Percentiles rank a stretch among this genome's conserved stretches.
phyloP scores from a whole-genome alignment of 192 early-diverging fungal species.

The Mortierella claussenii region DNA sequence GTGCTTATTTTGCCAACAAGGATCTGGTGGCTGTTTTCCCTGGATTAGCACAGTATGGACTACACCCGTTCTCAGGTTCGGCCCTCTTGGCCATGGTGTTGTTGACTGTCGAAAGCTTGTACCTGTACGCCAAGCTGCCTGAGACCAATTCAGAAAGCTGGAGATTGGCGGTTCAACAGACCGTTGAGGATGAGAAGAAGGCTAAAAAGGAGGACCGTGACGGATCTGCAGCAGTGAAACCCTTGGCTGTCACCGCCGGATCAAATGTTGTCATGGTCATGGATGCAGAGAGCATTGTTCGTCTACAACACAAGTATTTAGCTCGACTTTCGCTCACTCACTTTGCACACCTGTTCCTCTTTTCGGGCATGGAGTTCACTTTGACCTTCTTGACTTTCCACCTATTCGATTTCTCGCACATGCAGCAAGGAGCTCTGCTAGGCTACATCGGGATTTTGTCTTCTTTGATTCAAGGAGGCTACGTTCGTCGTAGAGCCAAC shows the following conservation, averaged over 20 bases:
- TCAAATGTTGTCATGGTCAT: not conserved
- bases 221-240: not conserved
- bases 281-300: conserved; percentile 19
- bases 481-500: conserved; percentile 82
- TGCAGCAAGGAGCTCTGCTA: conserved; percentile 88
- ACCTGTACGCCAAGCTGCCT: conserved; percentile 78
- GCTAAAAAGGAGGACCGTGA: conserved; percentile 3
- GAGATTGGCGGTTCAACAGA: conserved; percentile 27
- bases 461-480: conserved; percentile 92
- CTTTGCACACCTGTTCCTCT: conserved; percentile 90
- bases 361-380: conserved; percentile 99
- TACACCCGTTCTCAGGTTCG: conserved; percentile 85
- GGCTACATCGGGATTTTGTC: conserved; percentile 90
- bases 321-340: conserved; percentile 75
- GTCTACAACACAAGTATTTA: conserved; percentile 52
- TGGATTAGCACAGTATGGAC: conserved; percentile 55
- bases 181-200: conserved; percentile 27
- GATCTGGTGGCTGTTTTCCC: conserved; percentile 58
- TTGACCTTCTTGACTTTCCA: conserved; percentile 97
- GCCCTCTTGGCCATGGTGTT: conserved; percentile 89
- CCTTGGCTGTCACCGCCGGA: not conserved
- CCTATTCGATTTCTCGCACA: conserved; percentile 85
- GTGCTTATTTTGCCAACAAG: conserved; percentile 78
- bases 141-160: conserved; percentile 68
- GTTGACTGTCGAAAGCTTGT: conserved; percentile 83